Percentiles rank a stretch among this genome's conserved stretches.
Conservation (phyloP, 352 stramenopile species). For the Phytophthora citricola region DNA sequence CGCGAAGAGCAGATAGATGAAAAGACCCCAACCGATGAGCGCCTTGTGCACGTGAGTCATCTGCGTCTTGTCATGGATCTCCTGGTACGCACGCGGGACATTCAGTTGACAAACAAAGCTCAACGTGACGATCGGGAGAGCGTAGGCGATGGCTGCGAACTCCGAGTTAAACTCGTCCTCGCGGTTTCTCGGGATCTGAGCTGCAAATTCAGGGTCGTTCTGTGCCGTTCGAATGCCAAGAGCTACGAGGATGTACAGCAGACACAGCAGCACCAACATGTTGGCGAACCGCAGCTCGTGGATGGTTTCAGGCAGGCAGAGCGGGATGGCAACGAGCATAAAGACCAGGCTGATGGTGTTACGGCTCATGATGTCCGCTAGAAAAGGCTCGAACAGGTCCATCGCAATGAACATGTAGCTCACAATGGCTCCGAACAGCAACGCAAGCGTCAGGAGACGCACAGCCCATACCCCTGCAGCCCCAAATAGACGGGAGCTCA, state of each 20-base stretch:
- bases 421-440: constrained; percentile 83
- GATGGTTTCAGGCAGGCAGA: constrained; percentile 87
- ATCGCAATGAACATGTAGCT: constrained; percentile 89
- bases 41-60: constrained; percentile 76
- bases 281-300: constrained; percentile 85
- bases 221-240: constrained; percentile 56
- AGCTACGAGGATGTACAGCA: constrained; percentile 83
- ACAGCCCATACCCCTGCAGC: constrained; percentile 74
- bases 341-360: constrained; percentile 70
- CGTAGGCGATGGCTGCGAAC: constrained; percentile 68
- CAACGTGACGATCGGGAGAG: constrained; percentile 80
- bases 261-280: constrained; percentile 74
- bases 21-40: constrained; percentile 58
- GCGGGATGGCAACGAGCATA: constrained; percentile 67
- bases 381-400: constrained; percentile 85
- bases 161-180: constrained; percentile 68
- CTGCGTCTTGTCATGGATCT: constrained; percentile 74
- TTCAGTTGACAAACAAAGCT: constrained; percentile 87
- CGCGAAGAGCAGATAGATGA: constrained; percentile 71
- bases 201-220: constrained; percentile 49
- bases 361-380: constrained; percentile 60
- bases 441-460: constrained; percentile 71
- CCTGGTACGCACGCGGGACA: constrained; percentile 79
- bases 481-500: constrained; percentile 79
- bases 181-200: constrained; percentile 47